Evolutionary conservation across 306 rosid species (phyloP), one percentile per base, ranked within the genome.

Genomic region (Argentina anserina): DNA sequence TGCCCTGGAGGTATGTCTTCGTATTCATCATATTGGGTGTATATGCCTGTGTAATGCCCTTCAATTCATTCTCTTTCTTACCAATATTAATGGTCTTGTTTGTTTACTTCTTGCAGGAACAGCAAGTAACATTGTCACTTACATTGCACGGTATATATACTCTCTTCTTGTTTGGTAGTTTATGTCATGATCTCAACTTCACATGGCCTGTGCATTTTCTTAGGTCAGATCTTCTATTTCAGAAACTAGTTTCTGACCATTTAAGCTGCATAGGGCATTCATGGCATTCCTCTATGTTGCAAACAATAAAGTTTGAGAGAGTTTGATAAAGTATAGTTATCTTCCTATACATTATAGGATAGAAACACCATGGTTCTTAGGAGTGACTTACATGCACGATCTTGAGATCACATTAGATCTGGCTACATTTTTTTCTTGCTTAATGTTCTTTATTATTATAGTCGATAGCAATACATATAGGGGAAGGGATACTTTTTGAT

Each of bases 51-150:
- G 8, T 12, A 12, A 7, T 69, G 25, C 11, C 2, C 9, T 72
- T 25, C 29, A 11, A 25, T 58, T 5, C 59, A 29, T 62, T 18
- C 17, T 46, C 69, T 37, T 34, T 76, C 42, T 72, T 12, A 41
- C 25, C 3, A 18, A 25, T 21, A 26, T 13, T 10, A 15, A 20
- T 7, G 49, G 34, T 60, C 66, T 63, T 43, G 23, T 52, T 69
- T 20, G 62, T 63, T 81, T 3, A 14, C 70, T 69, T 80, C 41
- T 83, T 87, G 86, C 93, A 92, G 97, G 98, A 79, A 92, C 98
- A 3, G 96, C 98, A 42, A 92, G 98, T 73, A 92, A 92, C 71
- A 84, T 92, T 59, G 89, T 92, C 20, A 90, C 98, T 6, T 92
- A 90, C 74, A 91, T 92, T 78, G 95, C 97, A 75, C 87, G 97